Base-by-base conservation (phyloP, 1,139 yeast genomes). In the Geotrichum europaeum region DNA sequence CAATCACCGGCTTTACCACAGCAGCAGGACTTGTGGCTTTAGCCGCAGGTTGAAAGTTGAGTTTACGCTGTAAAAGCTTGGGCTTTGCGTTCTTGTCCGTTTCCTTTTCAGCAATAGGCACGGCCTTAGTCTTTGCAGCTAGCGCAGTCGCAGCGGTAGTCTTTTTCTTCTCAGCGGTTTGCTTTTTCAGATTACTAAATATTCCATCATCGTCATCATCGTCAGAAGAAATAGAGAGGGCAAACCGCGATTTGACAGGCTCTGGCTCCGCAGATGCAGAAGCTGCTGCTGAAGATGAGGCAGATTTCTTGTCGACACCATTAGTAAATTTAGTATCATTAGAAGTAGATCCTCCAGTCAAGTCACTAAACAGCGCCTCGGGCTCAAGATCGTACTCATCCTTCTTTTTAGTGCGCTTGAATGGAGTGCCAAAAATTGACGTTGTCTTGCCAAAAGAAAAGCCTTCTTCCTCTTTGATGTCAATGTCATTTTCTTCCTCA, bases 361-460 rank as follows among this genome's bases (percentile, higher is more conserved):
- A 62, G 15, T 67, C 70, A 32, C 64, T 67, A 22, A 67, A 69
- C 66, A 73, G 36, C 68, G 67, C 62, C 69, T 63, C 64, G 58
- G 68, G 67, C 66, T 69, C 66, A 55, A 73, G 71, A 52, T 68
- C 71, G 36, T 64, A 66, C 24, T 67, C 71, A 58, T 68, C 69
- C 22, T 61, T 63, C 60, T 61, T 64, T 22, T 63, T 60, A 4
- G 64, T 50, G 15, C 57, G 49, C 34, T 59, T 59, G 51, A 62
- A 63, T 18, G 74, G 72, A 0, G 74, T 66, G 2, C 73, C 74
- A 63, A 71, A 72, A 5, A 66, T 66, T n/a, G 62, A 63, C n/a
- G 60, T 49, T 9, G 56, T 58, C 15, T 53, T 60, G 2, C 64
- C 63, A 52, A 62, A 60, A 15, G 47, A 40, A 40, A 40, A 40